Percentiles rank a stretch among this genome's conserved stretches.
phyloP scores from a whole-genome alignment of 768 basidiomycete species.

The Pleurotus pulmonarius region DNA sequence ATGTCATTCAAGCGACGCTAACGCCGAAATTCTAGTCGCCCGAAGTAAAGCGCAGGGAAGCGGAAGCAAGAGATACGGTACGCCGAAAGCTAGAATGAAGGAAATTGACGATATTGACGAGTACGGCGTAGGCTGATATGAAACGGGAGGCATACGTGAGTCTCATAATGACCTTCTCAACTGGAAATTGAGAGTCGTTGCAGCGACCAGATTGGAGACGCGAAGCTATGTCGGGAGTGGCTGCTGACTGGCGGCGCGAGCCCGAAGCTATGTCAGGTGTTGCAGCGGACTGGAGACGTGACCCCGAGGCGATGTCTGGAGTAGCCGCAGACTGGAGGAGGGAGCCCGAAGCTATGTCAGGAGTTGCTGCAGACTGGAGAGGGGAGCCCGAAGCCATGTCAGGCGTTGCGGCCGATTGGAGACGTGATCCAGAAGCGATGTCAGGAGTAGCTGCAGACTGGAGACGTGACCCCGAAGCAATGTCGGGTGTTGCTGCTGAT shows the following conservation, averaged over 20 bases:
- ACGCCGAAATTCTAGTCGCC: background rate
- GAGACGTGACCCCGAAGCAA: no score
- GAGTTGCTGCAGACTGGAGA: no score
- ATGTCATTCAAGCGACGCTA: background rate
- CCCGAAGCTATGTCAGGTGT: background rate
- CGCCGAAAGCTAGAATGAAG: background rate
- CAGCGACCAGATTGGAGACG: slow-evolving; percentile 1
- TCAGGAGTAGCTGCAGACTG: no score
- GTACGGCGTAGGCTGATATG: background rate
- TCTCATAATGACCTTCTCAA: background rate
- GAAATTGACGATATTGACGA: background rate
- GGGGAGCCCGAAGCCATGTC: no score
- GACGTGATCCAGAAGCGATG: no score
- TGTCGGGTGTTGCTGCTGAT: no score
- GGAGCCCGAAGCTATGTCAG: background rate
- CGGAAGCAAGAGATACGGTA: slow-evolving; percentile 6
- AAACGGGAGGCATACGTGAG: background rate
- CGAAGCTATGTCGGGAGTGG: background rate
- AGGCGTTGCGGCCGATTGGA: no score
- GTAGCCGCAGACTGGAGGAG: background rate
- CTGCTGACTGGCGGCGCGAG: background rate
- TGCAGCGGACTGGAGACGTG: background rate
- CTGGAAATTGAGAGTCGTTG: background rate
- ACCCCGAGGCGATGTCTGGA: background rate
- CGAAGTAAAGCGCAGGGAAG: background rate